Conservation (phyloP, 2,329 filamentous ascomycete species). For the Didymella segeticola region DNA sequence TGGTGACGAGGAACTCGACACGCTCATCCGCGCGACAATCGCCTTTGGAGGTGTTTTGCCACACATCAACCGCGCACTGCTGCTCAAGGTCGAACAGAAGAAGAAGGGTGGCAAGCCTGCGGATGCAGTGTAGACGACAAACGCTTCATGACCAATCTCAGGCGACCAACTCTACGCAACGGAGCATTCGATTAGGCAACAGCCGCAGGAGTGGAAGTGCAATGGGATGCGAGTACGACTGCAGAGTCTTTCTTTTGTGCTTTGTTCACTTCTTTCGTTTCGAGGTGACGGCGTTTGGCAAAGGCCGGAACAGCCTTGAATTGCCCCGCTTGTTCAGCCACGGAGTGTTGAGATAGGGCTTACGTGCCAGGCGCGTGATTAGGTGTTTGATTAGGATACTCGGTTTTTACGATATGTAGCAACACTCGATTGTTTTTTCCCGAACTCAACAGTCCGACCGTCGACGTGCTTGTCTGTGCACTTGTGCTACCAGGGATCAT, state of each 20-base stretch:
- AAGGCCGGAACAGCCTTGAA: constrained; percentile 12
- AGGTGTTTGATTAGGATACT: constrained; percentile 35
- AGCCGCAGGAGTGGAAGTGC: constrained; percentile 2
- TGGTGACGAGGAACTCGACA: constrained; percentile 97
- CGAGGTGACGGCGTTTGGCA: constrained; percentile 10
- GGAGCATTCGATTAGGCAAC: constrained; percentile 1
- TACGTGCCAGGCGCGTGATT: constrained; percentile 32
- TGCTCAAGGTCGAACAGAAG: constrained; percentile 96
- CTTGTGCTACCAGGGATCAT: constrained; percentile 1
- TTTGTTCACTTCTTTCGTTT: constrained; percentile 20
- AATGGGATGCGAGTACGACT: constrained; percentile 10
- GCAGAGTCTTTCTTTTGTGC: constrained; percentile 28
- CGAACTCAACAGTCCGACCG: neutral
- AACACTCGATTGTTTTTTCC: constrained; percentile 24
- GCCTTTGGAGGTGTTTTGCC: constrained; percentile 98
- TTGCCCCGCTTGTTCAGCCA: constrained; percentile 15
- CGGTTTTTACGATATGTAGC: constrained; percentile 37
- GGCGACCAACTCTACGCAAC: constrained; percentile 8
- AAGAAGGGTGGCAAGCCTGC: constrained; percentile 82
- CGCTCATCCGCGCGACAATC: constrained; percentile 95
- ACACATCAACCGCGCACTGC: constrained; percentile 96
- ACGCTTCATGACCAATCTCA: constrained; percentile 4
- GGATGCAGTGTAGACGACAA: constrained; percentile 29
- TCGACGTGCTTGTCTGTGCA: neutral
- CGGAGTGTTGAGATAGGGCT: constrained; percentile 27